Base-by-base conservation (phyloP, 1,284 basidiomycete genomes). In the Inonotus hispidus region DNA sequence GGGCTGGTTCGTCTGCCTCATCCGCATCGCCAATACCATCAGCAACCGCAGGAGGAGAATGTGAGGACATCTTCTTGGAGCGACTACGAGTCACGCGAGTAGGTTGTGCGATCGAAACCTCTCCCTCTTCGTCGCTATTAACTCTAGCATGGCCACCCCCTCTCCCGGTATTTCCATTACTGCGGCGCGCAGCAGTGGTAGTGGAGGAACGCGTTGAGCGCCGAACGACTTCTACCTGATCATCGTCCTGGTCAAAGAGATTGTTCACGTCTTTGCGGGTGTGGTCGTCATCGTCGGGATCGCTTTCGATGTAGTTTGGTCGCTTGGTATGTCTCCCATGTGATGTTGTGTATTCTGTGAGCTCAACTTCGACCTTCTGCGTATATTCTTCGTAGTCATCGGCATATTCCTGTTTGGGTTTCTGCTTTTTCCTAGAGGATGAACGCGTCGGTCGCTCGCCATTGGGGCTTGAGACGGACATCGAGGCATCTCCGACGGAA, bases 371-470 rank as follows among this genome's bases (percentile, higher is more conserved):
- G 14, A 67, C 61, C 60, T 72, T 71, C 8, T 67, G 63, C 49
- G 73, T 72, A 11, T 56, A 66, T 21, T 84, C 84, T 56, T 81
- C 76, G 27, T 74, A 72, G 46, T 69, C 79, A 16, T 75, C 79
- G 27, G 82, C 78, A 45, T 76, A 82, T 21, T 82, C 63, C 21
- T 54, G 60, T 47, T 60, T 37, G 45, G 43, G 11, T 19, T 55
- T 56, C 52, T 61, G 63, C 55, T 59, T 59, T 56, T 55, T 58
- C 41, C 68, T 58, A 67, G 66, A 37, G 16, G 41, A 43, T 16
- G 41, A 16, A 21, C 41, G 41, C 62, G 25, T 62, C 54, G 56
- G 53, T 13, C 56, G 39, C 19, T 57, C 45, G 16, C 52, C 35
- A 16, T 23, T 38, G 10, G 62, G 59, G 41, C 62, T 61, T 2